These are phyloP conservation scores for Globisporangium iwayamae DNA, from an alignment of 352 stramenopile species.

Conservation along the genomic window DNA sequence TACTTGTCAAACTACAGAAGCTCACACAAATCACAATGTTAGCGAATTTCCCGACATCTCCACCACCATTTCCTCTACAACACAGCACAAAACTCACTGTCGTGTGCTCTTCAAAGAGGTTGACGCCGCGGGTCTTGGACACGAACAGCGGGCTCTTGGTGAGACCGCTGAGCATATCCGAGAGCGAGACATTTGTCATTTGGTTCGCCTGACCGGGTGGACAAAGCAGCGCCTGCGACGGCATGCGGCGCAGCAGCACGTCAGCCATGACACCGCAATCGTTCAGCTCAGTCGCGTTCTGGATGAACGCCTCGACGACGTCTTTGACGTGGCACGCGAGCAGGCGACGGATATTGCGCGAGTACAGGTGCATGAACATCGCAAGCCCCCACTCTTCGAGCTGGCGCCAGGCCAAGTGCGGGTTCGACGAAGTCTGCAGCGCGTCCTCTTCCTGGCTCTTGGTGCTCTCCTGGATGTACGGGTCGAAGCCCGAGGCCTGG, in stretches of 20 bases:
- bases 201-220: conserved; percentile 66
- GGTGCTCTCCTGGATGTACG: conserved; percentile 52
- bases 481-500: conserved; percentile 80
- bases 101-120: conserved; percentile 78
- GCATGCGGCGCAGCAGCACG: conserved; percentile 64
- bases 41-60: not conserved
- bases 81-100: conserved; percentile 43
- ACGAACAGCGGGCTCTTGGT: conserved; percentile 68
- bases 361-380: conserved; percentile 88
- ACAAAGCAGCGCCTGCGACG: conserved; percentile 72
- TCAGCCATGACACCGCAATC: conserved; percentile 77
- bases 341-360: conserved; percentile 74
- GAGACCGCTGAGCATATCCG: conserved; percentile 67
- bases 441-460: conserved; percentile 70
- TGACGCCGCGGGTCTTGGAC: conserved; percentile 69
- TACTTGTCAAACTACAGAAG: conserved; percentile 82
- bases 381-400: conserved; percentile 71
- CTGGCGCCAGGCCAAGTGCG: conserved; percentile 72
- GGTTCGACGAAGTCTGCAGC: conserved; percentile 67
- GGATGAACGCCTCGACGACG: conserved; percentile 74
- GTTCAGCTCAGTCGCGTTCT: conserved; percentile 79
- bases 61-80: not conserved
- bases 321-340: conserved; percentile 84
- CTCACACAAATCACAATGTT: conserved; percentile 12
- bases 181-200: conserved; percentile 81